Base-by-base conservation (phyloP, 2,329 filamentous ascomycete genomes). In the Penicillium sp. region DNA sequence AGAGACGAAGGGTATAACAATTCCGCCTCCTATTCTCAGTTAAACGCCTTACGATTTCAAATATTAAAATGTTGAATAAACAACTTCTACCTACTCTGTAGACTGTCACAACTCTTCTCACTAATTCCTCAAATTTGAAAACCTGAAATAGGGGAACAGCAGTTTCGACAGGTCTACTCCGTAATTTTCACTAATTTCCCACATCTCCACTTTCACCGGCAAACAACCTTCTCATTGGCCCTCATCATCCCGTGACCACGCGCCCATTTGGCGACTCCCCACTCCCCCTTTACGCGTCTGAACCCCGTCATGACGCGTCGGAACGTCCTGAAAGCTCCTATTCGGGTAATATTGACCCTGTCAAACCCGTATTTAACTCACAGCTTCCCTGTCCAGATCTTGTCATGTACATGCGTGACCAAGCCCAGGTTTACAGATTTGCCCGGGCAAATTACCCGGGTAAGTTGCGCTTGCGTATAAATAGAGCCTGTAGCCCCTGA, bases 211-310 rank as follows among this genome's bases (percentile, higher is more conserved):
- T 22, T 51, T 12, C 42, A 42, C 46, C 51, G 12, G 8, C 18
- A 50, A 9, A 31, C 3, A 6, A n/a, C 12, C 41, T 27, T 42
- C 33, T 63, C 15, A 69, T 68, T 70, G 66, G 67, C 11, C 47
- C 35, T 37, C 51, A 40, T 40, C 47, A 26, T 60, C 70, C 62
- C 70, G 70, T 74, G 72, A 74, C 62, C 51, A 57, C 72, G 72
- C 64, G 72, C 52, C 56, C 55, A 68, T 73, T 73, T 73, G 69
- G 70, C 69, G 70, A 72, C 67, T 45, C 42, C 25, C n/a, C 31
- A 46, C 59, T 64, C 60, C 63, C 62, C 65, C 66, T 69, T 68
- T 70, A 72, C 70, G 70, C 70, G 70, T 69, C 61, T 64, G 51
- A 60, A 58, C 58, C 55, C 54, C 5, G 54, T 62, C 56, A 58